Evolutionary conservation across 305 asterid species (phyloP).

Genomic region (Plantago lanceolata): DNA sequence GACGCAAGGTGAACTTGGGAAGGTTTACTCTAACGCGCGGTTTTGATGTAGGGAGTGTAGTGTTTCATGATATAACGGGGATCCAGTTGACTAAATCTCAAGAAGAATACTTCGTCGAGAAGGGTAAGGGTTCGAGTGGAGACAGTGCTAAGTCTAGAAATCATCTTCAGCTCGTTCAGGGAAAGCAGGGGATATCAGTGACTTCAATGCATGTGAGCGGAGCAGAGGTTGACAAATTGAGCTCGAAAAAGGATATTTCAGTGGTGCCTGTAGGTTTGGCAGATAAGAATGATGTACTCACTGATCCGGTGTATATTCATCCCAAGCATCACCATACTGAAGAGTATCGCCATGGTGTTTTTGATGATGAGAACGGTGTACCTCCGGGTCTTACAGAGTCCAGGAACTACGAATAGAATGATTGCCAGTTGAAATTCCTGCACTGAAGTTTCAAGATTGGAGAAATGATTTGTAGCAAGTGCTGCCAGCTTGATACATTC

Average conservation of each 20-base stretch:
- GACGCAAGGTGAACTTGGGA: conserved; percentile 15
- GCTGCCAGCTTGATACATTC: neutral
- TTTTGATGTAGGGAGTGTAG: neutral
- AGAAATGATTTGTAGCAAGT: neutral
- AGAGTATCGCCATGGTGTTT: conserved; percentile 1
- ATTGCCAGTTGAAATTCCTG: neutral
- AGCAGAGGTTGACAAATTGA: too few relatives aligned
- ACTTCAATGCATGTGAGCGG: too few relatives aligned
- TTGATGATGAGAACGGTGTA: conserved; percentile 20
- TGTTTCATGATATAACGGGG: neutral
- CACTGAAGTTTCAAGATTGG: neutral
- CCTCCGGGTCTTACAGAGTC: conserved; percentile 10
- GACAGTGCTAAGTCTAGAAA: too few relatives aligned
- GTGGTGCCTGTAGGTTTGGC: too few relatives aligned
- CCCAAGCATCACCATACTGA: too few relatives aligned
- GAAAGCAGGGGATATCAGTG: too few relatives aligned
- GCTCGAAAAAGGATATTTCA: too few relatives aligned
- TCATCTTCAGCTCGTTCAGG: too few relatives aligned
- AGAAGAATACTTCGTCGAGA: neutral
- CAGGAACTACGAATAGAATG: neutral
- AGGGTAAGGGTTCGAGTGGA: too few relatives aligned
- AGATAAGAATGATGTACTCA: too few relatives aligned
- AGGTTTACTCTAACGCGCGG: neutral
- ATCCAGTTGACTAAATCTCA: conserved; percentile 2
- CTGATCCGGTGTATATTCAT: too few relatives aligned